A percentile compares a stretch with the other conserved stretches of the same genome.
Evolutionary conservation across 2,329 filamentous ascomycete genomes (phyloP).

Genomic region (Ophiostoma montium): DNA sequence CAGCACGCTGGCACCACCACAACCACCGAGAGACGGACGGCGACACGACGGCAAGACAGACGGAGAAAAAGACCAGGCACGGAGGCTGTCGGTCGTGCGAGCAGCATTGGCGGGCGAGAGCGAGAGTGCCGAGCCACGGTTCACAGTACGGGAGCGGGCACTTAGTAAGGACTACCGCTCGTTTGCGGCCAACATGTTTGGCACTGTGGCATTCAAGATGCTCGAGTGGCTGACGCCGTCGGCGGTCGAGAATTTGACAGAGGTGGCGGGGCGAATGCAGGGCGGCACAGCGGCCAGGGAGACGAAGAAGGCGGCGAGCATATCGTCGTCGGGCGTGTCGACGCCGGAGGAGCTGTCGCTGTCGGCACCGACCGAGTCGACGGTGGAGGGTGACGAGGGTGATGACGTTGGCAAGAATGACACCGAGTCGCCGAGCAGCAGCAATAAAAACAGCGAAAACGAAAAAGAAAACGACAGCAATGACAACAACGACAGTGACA

Average conservation of each 20-base stretch:
- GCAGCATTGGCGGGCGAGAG: too few species aligned
- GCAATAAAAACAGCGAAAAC: too few species aligned
- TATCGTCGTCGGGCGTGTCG: neutral
- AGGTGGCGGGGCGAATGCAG: constrained; percentile 21
- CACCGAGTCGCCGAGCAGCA: too few species aligned
- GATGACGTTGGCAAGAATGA: neutral
- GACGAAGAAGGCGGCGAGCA: neutral
- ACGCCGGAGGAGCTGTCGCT: neutral
- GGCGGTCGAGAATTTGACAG: constrained; percentile 34
- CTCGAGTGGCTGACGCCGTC: constrained; percentile 54
- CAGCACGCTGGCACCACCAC: too few species aligned
- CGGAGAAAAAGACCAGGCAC: too few species aligned
- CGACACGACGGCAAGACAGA: neutral
- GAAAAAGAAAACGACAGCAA: neutral
- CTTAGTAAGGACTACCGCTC: constrained; percentile 42
- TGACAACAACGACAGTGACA: neutral
- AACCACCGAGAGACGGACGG: too few species aligned
- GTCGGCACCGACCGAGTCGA: neutral
- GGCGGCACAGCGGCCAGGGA: neutral
- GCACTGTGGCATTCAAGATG: constrained; percentile 54
- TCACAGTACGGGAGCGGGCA: constrained; percentile 32
- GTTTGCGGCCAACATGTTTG: constrained; percentile 49
- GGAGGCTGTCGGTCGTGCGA: too few species aligned
- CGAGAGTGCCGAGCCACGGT: constrained; percentile 10
- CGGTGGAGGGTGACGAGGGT: neutral